Percentiles rank a stretch among this genome's conserved stretches.
These are phyloP conservation scores for Pichia sp. DNA, from an alignment of 1,139 yeast genomes.

Conservation along the genomic window DNA sequence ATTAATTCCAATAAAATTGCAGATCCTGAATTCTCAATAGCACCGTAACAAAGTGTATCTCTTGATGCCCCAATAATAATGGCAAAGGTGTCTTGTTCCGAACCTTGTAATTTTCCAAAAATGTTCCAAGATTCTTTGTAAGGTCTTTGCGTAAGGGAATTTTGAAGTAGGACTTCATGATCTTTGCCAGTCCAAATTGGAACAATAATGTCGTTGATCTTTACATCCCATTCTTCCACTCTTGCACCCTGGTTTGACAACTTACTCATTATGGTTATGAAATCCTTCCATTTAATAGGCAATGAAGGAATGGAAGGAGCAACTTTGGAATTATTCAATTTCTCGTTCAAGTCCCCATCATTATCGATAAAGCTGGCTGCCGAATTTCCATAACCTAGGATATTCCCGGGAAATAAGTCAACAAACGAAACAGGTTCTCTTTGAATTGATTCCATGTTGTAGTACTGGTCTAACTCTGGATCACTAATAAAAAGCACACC, in stretches of 20 bases:
- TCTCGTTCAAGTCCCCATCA: constrained; percentile 16
- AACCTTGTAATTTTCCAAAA: constrained; percentile 70
- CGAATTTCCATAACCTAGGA: constrained; percentile 63
- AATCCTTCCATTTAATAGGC: constrained; percentile 74
- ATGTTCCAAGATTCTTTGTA: constrained; percentile 76
- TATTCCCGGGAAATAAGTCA: constrained; percentile 71
- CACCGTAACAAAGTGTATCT: constrained; percentile 75
- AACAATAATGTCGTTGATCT: constrained; percentile 19
- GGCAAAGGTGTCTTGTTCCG: constrained; percentile 73
- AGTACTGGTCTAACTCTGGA: constrained; percentile 26
- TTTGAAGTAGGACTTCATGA: constrained; percentile 34
- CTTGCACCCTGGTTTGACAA: constrained; percentile 41
- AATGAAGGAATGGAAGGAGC: constrained; percentile 71
- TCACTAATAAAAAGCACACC: constrained; percentile 57
- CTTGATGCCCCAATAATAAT: constrained; percentile 80
- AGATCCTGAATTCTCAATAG: constrained; percentile 74
- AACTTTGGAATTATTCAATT: constrained; percentile 46
- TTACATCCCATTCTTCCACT: constrained; percentile 35
- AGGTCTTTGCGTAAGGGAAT: constrained; percentile 49
- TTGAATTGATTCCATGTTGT: constrained; percentile 47
- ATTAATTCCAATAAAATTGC: constrained; percentile 68
- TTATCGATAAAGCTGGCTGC: constrained; percentile 21
- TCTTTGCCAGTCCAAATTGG: constrained; percentile 39
- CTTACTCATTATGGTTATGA: constrained; percentile 43
- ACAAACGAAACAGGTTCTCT: constrained; percentile 62